A percentile compares a stretch with the other conserved stretches of the same genome.
Conservation (phyloP, 768 basidiomycete species). For the Collybiopsis confluens region DNA sequence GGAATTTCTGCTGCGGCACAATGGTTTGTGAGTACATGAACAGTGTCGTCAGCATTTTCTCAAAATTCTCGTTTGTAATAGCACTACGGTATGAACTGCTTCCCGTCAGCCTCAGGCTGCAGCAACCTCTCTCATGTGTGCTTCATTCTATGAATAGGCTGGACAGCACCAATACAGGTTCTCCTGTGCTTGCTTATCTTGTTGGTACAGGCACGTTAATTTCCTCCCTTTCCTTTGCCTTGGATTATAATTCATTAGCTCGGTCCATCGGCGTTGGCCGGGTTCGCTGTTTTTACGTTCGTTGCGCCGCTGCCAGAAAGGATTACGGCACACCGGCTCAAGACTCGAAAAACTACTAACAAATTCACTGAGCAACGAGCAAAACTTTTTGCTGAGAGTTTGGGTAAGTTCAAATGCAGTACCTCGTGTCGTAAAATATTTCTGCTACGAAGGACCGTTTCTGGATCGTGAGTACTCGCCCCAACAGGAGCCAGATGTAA, state of each 20-base stretch:
- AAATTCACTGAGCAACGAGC: conserved; percentile 61
- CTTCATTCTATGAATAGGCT: conserved; percentile 40
- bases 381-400: conserved; percentile 59
- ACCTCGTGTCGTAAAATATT: conserved; percentile 75
- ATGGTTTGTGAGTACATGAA: conserved; percentile 56
- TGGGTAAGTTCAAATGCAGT: conserved; percentile 48
- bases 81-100: not conserved
- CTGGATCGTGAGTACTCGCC: conserved; percentile 42
- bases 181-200: conserved; percentile 56
- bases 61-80: not conserved
- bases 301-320: conserved; percentile 61
- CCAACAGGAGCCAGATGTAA: not conserved
- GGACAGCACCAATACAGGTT: conserved; percentile 70
- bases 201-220: conserved; percentile 41
- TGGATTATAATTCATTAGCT: conserved; percentile 42
- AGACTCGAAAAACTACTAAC: conserved; percentile 50
- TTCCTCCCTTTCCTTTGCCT: conserved; percentile 7
- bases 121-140: conserved; percentile 1
- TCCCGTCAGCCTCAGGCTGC: too few relatives aligned
- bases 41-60: not conserved
- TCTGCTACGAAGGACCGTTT: conserved; percentile 69
- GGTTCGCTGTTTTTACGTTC: conserved; percentile 62
- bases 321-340: conserved; percentile 56
- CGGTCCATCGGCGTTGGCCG: conserved; percentile 66
- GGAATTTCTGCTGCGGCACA: conserved; percentile 59